Evolutionary conservation across 208 protist species (phyloP).

Genomic region (Trypanosoma grayi): DNA sequence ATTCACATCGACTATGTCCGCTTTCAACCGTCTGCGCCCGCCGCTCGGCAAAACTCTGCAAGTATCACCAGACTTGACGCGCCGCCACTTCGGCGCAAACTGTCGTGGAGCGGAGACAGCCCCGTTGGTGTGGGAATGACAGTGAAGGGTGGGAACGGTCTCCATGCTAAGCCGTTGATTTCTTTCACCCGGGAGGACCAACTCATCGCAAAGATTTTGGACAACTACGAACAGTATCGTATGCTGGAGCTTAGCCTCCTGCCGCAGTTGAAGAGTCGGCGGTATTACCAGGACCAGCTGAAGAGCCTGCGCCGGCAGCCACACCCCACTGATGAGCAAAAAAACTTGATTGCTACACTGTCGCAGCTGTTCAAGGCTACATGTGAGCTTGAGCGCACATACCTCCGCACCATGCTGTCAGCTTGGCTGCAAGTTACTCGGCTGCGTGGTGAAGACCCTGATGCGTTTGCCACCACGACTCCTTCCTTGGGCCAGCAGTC

Average conservation of each 20-base stretch:
- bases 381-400: constrained; percentile 17
- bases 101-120: not conserved
- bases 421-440: constrained; percentile 13
- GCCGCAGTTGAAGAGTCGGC: constrained; percentile 50
- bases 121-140: not conserved
- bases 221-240: constrained; percentile 78
- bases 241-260: constrained; percentile 72
- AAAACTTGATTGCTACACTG: constrained; percentile 13
- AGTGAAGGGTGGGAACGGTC: not conserved
- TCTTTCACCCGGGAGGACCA: constrained; percentile 52
- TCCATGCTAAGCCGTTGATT: constrained; percentile 23
- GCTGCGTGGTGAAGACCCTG: constrained; percentile 13
- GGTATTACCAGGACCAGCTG: constrained; percentile 68
- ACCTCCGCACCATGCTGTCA: constrained; percentile 18
- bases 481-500: not conserved
- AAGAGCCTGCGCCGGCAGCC: constrained; percentile 36
- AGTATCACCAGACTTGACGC: not conserved
- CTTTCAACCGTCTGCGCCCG: constrained; percentile 36
- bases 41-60: not conserved
- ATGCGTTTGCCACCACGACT: not conserved
- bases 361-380: constrained; percentile 8
- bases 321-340: constrained; percentile 31
- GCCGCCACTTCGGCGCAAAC: too few relatives aligned
- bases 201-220: constrained; percentile 55
- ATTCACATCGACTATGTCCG: constrained; percentile 80